phyloP scores from a whole-genome alignment of 2,329 filamentous ascomycete species.

The Claviceps sp. region DNA sequence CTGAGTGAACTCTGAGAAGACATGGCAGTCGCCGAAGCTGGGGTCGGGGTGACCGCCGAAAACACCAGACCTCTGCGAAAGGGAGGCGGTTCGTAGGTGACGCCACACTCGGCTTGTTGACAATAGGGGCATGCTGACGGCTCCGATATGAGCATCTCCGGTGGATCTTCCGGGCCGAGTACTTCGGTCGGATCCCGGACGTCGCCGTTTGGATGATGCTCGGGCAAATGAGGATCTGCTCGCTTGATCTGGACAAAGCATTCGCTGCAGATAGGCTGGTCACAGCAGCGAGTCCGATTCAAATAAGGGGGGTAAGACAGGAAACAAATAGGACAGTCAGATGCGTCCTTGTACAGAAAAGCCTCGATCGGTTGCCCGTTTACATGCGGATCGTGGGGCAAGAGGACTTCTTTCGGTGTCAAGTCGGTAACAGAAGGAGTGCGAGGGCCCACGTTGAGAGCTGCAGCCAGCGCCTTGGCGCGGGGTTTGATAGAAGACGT shows the following conservation, averaged over 20 bases:
- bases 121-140: conserved; percentile 91
- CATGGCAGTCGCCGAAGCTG: conserved; percentile 51
- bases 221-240: conserved; percentile 77
- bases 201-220: conserved; percentile 48
- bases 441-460: conserved; percentile 60
- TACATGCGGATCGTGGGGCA: conserved; percentile 74
- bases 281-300: conserved; percentile 88
- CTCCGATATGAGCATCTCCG: conserved; percentile 70
- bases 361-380: conserved; percentile 93
- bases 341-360: conserved; percentile 80
- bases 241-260: conserved; percentile 98
- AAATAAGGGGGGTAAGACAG: conserved; percentile 89
- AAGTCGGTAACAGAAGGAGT: conserved; percentile 62
- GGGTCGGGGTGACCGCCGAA: conserved; percentile 29
- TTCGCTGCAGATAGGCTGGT: conserved; percentile 93
- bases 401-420: conserved; percentile 59
- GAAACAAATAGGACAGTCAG: conserved; percentile 93
- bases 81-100: conserved; percentile 83
- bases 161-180: conserved; percentile 33
- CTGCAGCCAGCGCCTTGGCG: conserved; percentile 77
- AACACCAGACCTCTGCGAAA: conserved; percentile 77
- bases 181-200: conserved; percentile 22
- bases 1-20: conserved; percentile 74
- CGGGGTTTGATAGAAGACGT: conserved; percentile 61
- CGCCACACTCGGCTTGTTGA: conserved; percentile 85